phyloP scores from a whole-genome alignment of 2,329 filamentous ascomycete species.

The Aureobasidium sp. region DNA sequence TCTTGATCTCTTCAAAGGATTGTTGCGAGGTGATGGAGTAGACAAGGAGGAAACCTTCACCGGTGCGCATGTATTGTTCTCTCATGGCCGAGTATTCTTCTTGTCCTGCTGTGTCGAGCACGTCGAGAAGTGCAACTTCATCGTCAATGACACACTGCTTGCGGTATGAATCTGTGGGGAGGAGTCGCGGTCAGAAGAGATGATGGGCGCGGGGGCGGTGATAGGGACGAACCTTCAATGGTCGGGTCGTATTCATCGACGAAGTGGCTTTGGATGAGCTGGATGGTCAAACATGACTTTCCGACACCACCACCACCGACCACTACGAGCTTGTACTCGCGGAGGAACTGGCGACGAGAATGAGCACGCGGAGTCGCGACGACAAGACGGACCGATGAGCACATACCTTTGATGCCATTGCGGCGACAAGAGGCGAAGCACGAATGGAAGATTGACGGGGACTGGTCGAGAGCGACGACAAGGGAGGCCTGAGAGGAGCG shows the following conservation, averaged over 20 bases:
- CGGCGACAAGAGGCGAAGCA: neutral
- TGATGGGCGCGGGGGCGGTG: neutral
- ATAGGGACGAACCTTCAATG: conserved; percentile 71
- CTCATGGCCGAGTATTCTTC: conserved; percentile 99
- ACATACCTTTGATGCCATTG: conserved; percentile 21
- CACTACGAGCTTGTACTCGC: conserved; percentile 64
- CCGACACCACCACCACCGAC: conserved; percentile 97
- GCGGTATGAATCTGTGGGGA: conserved; percentile 80
- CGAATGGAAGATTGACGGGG: neutral
- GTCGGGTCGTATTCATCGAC: conserved; percentile 99
- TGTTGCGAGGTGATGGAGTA: conserved; percentile 98
- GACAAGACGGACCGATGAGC: neutral
- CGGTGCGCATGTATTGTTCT: conserved; percentile 99
- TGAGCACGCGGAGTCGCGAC: conserved; percentile 6
- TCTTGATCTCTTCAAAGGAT: conserved; percentile 97
- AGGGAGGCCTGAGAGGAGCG: neutral
- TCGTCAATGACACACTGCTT: conserved; percentile 99
- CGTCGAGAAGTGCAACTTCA: conserved; percentile 93
- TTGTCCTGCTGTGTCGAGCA: conserved; percentile 95
- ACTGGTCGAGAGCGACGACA: neutral
- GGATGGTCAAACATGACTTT: conserved; percentile 98
- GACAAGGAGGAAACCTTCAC: conserved; percentile 93
- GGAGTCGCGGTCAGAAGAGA: neutral
- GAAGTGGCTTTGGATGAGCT: conserved; percentile 77
- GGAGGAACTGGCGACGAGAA: conserved; percentile 37